Base-by-base conservation (phyloP, 257 asterid genomes). In the Solanum okadae region DNA sequence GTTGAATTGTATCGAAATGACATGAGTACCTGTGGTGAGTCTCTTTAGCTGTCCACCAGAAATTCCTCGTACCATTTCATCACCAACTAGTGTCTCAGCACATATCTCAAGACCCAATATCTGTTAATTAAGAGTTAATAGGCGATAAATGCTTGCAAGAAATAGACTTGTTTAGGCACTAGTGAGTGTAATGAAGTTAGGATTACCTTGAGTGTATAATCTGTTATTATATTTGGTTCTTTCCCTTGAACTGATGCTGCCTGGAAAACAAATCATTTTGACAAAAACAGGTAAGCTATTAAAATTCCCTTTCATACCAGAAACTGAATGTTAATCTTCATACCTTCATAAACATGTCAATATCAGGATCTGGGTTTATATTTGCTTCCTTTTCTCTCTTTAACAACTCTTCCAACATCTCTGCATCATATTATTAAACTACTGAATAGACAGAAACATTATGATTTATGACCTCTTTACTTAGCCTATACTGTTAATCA, bases 321-420 rank as follows among this genome's bases (percentile, higher is more conserved):
- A 72, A 72, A 33, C 42, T 18, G 25, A 72, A 13, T 18, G 44
- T 20, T 34, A 18, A 35, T 76, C 23, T 20, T 52, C 52, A 16
- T 71, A 96, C 99, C 99, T 96, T 96, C 98, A 96, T 95, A 93
- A 87, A 94, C 20, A 95, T 90, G 90, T 95, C 99, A 79, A 95
- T 68, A 92, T 94, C 98, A 77, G 97, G 94, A 70, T 96, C 97
- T 0, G 99, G 98, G 77, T 93, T 94, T 85, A 96, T 95, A 87
- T 94, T 95, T 35, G 97, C 96, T 61, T 92, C 96, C 91, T 95
- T 95, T 90, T 96, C 99, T 89, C 98, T 94, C 82, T 98, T 94
- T 46, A 95, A 95, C 91, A 96, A 88, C 61, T 96, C 98, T 5
- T 93, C 94, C 92, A 94, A 86, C 92, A 94, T 92, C 71, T 93